phyloP scores from a whole-genome alignment of 139 green algal genomes.

The Eudorina sp. region DNA sequence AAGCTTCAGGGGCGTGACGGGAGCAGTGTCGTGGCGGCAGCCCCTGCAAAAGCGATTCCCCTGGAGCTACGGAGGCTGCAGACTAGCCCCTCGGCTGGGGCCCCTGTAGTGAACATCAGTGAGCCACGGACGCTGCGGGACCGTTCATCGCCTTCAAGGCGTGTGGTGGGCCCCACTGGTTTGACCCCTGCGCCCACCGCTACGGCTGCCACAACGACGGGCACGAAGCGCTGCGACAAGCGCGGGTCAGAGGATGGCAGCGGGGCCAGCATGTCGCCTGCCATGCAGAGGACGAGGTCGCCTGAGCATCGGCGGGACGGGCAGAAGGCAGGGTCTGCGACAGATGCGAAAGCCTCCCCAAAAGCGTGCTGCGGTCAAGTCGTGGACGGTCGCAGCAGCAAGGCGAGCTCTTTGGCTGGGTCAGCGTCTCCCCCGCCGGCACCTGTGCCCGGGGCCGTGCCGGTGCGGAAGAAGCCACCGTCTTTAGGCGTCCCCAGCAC shows the following conservation, averaged over 20 bases:
- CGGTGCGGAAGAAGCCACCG: constrained; percentile 10
- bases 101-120: background rate
- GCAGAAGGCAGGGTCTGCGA: background rate
- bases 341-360: background rate
- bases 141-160: background rate
- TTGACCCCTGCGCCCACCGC: constrained; percentile 1
- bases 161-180: background rate
- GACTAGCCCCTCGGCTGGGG: background rate
- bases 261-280: background rate
- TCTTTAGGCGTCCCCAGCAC: background rate
- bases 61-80: constrained; percentile 40
- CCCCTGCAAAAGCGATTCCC: background rate
- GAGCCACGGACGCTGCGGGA: constrained; percentile 20
- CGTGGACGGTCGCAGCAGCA: background rate
- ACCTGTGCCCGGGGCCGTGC: constrained; percentile 1
- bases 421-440: background rate
- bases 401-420: background rate
- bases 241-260: constrained; percentile 32
- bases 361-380: background rate
- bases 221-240: background rate
- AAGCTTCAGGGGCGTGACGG: background rate
- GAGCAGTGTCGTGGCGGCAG: background rate
- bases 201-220: background rate
- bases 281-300: background rate
- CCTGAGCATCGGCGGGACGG: background rate